Percentiles rank a stretch among this genome's conserved stretches.
These are phyloP conservation scores for Chaetomium globosum DNA, from an alignment of 2,329 filamentous ascomycete genomes.

Conservation along the genomic window DNA sequence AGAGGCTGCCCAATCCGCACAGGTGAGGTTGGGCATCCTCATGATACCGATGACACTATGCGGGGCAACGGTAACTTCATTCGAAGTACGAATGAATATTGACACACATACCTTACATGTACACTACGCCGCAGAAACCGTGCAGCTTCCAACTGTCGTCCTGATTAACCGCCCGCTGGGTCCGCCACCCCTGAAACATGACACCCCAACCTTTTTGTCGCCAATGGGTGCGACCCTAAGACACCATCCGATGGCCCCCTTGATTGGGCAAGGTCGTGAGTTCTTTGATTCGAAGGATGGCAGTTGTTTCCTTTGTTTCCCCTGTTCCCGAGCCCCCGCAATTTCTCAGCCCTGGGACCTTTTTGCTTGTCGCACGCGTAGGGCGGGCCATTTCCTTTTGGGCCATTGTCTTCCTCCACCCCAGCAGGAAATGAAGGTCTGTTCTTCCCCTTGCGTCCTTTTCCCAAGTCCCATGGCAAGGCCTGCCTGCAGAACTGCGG, in stretches of 20 bases:
- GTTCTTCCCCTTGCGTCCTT: neutral
- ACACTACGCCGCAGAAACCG: too few species aligned
- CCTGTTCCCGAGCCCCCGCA: neutral
- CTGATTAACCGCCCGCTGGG: neutral
- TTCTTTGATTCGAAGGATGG: slow-evolving; percentile 9
- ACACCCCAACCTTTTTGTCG: slow-evolving; percentile 1
- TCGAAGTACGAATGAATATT: neutral
- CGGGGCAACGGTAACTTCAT: neutral
- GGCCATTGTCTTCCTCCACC: neutral
- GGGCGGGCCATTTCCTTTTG: neutral
- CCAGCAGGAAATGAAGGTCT: neutral
- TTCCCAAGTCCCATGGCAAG: neutral
- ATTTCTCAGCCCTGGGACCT: slow-evolving; percentile 14
- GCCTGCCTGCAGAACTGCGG: neutral
- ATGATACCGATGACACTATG: neutral
- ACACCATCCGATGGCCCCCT: neutral
- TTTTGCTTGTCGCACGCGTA: slow-evolving; percentile 6
- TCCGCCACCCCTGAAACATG: slow-evolving; percentile 22
- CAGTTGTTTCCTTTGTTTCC: slow-evolving; percentile 17
- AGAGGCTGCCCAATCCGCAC: neutral
- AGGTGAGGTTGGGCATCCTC: neutral
- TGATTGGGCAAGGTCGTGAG: slow-evolving; percentile 17
- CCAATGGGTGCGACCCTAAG: slow-evolving; percentile 11
- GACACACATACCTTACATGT: too few species aligned
- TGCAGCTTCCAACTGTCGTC: neutral